phyloP scores from a whole-genome alignment of 345 rosid species.

The Psidium friedrichsthalianum region DNA sequence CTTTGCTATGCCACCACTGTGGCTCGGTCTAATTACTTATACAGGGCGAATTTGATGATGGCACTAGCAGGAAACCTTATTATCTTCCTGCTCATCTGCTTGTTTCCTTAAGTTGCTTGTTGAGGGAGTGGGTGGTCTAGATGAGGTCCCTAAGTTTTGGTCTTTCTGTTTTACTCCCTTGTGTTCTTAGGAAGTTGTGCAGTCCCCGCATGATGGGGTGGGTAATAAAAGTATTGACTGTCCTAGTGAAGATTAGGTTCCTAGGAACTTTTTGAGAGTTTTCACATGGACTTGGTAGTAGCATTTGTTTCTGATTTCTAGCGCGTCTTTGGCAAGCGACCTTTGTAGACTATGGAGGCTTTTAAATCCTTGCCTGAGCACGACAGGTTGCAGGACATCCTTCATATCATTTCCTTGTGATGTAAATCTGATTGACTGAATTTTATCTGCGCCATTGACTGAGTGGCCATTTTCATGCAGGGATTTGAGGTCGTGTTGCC shows the following conservation, averaged over 20 bases:
- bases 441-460: not conserved
- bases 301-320: not conserved
- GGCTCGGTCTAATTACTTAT: not conserved
- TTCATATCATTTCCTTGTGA: not conserved
- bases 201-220: not conserved
- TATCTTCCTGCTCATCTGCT: not conserved
- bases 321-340: not conserved
- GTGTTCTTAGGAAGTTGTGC: not conserved
- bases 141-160: not conserved
- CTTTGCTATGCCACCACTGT: not conserved
- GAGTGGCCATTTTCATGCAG: slow-evolving; percentile 7
- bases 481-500: slow-evolving; percentile 41
- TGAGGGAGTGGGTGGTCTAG: not conserved
- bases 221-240: not conserved
- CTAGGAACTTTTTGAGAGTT: not conserved
- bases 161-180: not conserved
- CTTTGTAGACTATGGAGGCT: not conserved
- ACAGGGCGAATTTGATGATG: not conserved
- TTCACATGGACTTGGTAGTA: not conserved
- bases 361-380: not conserved
- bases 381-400: not conserved
- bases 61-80: not conserved
- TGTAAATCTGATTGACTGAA: not conserved
- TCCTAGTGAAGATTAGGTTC: not conserved
- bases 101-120: not conserved